Evolutionary conservation across 768 basidiomycete species (phyloP).

Genomic region (Podaxis sp.): DNA sequence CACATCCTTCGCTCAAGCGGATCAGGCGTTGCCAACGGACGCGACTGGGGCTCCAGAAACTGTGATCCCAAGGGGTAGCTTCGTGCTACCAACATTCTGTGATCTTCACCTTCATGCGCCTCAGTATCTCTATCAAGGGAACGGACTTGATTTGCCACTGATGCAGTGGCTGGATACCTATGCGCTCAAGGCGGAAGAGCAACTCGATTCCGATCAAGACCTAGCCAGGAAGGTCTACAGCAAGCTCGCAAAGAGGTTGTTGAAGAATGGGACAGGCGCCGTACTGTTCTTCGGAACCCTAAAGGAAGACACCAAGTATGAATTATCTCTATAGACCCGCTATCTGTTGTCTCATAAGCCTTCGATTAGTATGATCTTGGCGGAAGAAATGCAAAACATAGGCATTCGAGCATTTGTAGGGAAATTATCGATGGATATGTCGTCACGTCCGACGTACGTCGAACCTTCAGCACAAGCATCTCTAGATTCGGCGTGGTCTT

Average conservation of each 20-base stretch:
- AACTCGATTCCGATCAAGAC: constrained; percentile 58
- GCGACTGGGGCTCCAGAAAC: constrained; percentile 21
- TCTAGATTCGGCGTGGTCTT: constrained; percentile 50
- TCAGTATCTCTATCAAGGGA: constrained; percentile 87
- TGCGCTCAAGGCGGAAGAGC: constrained; percentile 79
- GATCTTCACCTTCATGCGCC: constrained; percentile 89
- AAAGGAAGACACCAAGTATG: constrained; percentile 75
- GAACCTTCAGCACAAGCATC: constrained; percentile 57
- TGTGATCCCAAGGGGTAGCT: constrained; percentile 50
- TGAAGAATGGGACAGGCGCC: constrained; percentile 74
- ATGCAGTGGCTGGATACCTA: constrained; percentile 86
- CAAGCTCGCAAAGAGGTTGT: constrained; percentile 63
- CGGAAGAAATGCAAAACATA: constrained; percentile 65
- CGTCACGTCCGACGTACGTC: constrained; percentile 66
- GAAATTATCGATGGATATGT: constrained; percentile 79
- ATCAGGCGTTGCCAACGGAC: constrained; percentile 21
- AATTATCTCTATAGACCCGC: background rate
- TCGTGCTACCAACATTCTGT: constrained; percentile 77
- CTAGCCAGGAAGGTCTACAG: constrained; percentile 70
- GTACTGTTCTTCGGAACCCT: constrained; percentile 85
- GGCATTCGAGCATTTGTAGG: constrained; percentile 85
- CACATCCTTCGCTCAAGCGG: constrained; percentile 38
- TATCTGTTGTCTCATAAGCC: background rate
- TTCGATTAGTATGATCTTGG: constrained; percentile 69
- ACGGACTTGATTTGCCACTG: constrained; percentile 79